These are phyloP conservation scores for Pisolithus orientalis DNA, from an alignment of 768 basidiomycete species.

Conservation along the genomic window DNA sequence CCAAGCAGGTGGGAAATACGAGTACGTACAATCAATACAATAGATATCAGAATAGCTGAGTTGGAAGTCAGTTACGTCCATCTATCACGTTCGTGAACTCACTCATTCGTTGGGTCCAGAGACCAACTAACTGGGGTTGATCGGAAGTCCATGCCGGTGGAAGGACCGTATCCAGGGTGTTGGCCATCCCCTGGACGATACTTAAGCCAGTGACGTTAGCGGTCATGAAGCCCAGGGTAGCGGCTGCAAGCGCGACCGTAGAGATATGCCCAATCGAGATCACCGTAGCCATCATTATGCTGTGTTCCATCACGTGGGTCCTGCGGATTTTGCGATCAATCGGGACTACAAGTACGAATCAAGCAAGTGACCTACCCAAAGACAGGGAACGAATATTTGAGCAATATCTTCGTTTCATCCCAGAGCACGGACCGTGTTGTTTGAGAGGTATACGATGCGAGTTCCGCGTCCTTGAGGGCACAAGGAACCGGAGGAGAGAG, in stretches of 20 bases:
- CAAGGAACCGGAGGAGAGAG: constrained; percentile 46
- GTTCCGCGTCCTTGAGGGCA: constrained; percentile 34
- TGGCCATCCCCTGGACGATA: constrained; percentile 76
- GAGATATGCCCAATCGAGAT: constrained; percentile 88
- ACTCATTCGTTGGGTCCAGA: constrained; percentile 90
- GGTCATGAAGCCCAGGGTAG: constrained; percentile 69
- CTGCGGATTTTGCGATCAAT: constrained; percentile 28
- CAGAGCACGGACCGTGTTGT: constrained; percentile 30
- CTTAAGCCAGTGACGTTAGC: constrained; percentile 52
- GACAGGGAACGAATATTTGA: constrained; percentile 66
- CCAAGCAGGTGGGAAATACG: neutral
- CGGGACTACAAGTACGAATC: neutral
- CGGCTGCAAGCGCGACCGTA: constrained; percentile 82
- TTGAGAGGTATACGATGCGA: constrained; percentile 19
- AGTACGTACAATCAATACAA: constrained; percentile 40
- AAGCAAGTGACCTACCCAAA: constrained; percentile 48
- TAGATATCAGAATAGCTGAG: constrained; percentile 21
- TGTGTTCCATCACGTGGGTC: constrained; percentile 80
- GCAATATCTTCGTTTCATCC: constrained; percentile 53
- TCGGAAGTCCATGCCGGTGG: constrained; percentile 93
- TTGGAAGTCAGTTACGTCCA: constrained; percentile 50
- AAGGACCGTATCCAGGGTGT: constrained; percentile 87
- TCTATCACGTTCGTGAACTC: constrained; percentile 34
- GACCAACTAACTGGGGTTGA: constrained; percentile 76
- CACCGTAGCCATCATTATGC: constrained; percentile 77